Conservation (phyloP, 1,284 basidiomycete genomes). For the Ceratobasidium sp. region DNA sequence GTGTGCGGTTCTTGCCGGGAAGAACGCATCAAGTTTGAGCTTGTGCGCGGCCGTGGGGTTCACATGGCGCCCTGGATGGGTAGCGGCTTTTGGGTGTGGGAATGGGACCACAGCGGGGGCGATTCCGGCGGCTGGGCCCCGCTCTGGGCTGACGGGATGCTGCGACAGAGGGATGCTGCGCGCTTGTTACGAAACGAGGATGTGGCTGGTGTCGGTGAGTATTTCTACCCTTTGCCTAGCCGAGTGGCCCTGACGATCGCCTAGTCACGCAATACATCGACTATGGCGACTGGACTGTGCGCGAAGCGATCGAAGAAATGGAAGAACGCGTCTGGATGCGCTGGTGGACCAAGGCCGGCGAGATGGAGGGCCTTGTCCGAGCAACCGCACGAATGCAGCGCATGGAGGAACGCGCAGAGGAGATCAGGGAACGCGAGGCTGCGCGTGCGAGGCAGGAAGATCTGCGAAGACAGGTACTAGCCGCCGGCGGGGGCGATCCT, state of each 20-base stretch:
- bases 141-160: neutral
- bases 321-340: constrained; percentile 41
- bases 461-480: constrained; percentile 4
- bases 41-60: constrained; percentile 24
- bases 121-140: constrained; percentile 12
- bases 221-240: neutral
- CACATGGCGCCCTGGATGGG: constrained; percentile 38
- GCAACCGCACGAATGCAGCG: constrained; percentile 29
- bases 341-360: constrained; percentile 32
- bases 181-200: constrained; percentile 18
- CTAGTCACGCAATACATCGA: constrained; percentile 26
- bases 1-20: constrained; percentile 27
- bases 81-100: constrained; percentile 38
- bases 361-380: constrained; percentile 38
- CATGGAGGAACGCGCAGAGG: constrained; percentile 37
- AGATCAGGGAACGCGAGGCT: constrained; percentile 12
- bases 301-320: constrained; percentile 40
- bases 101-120: constrained; percentile 16
- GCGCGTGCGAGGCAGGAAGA: constrained; percentile 8
- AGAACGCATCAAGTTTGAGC: constrained; percentile 28
- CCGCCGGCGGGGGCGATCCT: neutral
- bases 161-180: neutral
- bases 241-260: neutral
- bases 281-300: constrained; percentile 38
- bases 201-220: constrained; percentile 22